Conservation (phyloP, 306 rosid genomes). For the Prunus dulcis region DNA sequence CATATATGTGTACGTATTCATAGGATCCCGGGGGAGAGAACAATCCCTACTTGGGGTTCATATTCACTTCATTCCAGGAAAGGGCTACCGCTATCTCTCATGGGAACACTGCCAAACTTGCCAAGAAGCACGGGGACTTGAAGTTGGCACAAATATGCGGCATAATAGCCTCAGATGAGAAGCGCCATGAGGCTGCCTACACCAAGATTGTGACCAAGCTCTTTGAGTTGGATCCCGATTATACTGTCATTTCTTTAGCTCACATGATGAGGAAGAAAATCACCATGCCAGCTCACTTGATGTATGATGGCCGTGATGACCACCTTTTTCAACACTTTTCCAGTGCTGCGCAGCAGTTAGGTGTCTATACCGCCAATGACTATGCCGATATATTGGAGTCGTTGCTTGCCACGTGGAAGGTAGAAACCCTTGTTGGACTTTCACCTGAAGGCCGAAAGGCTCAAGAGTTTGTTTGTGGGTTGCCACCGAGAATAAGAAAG, state of each 20-base stretch:
- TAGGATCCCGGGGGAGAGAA: constrained; percentile 92
- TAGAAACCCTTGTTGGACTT: constrained; percentile 61
- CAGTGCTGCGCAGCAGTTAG: constrained; percentile 74
- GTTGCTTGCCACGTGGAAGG: constrained; percentile 85
- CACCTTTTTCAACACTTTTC: constrained; percentile 74
- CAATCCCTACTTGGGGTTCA: constrained; percentile 87
- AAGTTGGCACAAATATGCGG: constrained; percentile 92
- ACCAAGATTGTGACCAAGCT: constrained; percentile 86
- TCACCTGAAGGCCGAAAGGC: constrained; percentile 76
- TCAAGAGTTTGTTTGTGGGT: constrained; percentile 75
- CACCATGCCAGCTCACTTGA: constrained; percentile 87
- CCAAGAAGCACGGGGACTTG: constrained; percentile 74
- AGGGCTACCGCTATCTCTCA: constrained; percentile 91
- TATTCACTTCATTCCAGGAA: constrained; percentile 90
- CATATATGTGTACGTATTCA: neutral
- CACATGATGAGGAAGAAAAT: constrained; percentile 96
- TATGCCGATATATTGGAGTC: constrained; percentile 88
- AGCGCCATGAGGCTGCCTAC: constrained; percentile 90
- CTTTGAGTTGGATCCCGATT: constrained; percentile 83
- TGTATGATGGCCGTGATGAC: constrained; percentile 82
- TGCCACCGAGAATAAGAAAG: constrained; percentile 78
- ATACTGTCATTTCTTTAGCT: constrained; percentile 67
- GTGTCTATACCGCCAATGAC: constrained; percentile 86
- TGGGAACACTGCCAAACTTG: constrained; percentile 95
- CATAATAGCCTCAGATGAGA: constrained; percentile 83